Conservation (phyloP, 192 early-diverging fungal genomes). For the Podila verticillata region DNA sequence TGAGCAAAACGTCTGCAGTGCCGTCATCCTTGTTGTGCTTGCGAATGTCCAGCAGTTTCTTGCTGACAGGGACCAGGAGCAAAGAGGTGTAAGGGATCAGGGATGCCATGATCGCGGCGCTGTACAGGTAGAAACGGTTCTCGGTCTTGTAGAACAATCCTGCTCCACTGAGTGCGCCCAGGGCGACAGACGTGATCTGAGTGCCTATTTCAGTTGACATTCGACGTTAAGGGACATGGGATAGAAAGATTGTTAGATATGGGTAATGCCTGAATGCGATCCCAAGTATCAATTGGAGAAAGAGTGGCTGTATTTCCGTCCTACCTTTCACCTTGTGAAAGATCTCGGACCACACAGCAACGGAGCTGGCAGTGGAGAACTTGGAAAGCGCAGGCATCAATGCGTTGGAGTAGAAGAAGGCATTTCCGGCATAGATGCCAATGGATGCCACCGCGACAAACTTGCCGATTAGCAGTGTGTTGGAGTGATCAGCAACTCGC, state of each 20-base stretch:
- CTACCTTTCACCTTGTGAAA: slow-evolving; percentile 8
- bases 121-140: slow-evolving; percentile 32
- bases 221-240: background rate
- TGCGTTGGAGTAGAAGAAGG: slow-evolving; percentile 10
- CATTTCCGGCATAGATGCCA: slow-evolving; percentile 12
- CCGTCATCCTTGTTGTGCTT: slow-evolving; percentile 31
- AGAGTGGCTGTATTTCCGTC: background rate
- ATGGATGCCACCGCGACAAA: slow-evolving; percentile 15
- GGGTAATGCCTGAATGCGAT: no score
- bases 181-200: slow-evolving; percentile 2
- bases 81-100: slow-evolving; percentile 19
- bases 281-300: no score
- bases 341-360: slow-evolving; percentile 17
- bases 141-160: slow-evolving; percentile 44
- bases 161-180: slow-evolving; percentile 8
- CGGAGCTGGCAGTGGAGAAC: slow-evolving; percentile 17
- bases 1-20: slow-evolving; percentile 15
- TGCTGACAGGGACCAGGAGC: slow-evolving; percentile 12
- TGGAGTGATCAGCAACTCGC: slow-evolving; percentile 5
- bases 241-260: background rate
- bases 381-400: slow-evolving; percentile 17
- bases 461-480: slow-evolving; percentile 20
- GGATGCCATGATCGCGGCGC: slow-evolving; percentile 19
- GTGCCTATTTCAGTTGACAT: slow-evolving; percentile 8
- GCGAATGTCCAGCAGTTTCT: slow-evolving; percentile 41